Base-by-base conservation (phyloP, 345 rosid genomes). In the Moricandia moricandioides region DNA sequence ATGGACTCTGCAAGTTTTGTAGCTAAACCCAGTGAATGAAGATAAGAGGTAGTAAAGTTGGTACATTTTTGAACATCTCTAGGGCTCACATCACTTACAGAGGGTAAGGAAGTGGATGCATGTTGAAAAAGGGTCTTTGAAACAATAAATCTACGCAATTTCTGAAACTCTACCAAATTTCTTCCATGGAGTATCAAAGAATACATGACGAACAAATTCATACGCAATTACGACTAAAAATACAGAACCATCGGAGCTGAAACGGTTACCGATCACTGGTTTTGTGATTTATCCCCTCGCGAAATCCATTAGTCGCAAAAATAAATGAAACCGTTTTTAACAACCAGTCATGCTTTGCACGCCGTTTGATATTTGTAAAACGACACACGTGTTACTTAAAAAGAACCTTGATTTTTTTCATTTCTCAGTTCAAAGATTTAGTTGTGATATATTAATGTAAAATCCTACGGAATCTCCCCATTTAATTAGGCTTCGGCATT, bases 11-110 rank as follows among this genome's bases (percentile, higher is more conserved):
- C 81, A 8, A 67, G 11, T 0, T 77, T 73, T 0, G 49, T 24
- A 6, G 79, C 0, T 3, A 81, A 43, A 16, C 81, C 76, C 2
- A 79, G 39, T 7, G 84, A 81, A 17, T 27, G 34, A 77, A 63
- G 76, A 54, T 72, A 72, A 63, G 69, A 63, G 24, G 52, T 69
- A 0, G 76, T 63, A 58, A 77, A 67, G 0, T 30, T 65, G 10
- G 55, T 16, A 0, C 57, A 62, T 67, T 59, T 75, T 11, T 39
- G n/a, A 55, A 10, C 34, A 63, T 13, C 45, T 69, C 7, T 5
- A 43, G 7, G 34, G 17, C 12, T 18, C 37, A 24, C 8, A 18
- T 16, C 8, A 12, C 2, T 8, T 8, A 16, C 1, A 8, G 4
- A 16, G 24, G 57, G 8, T 27, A 52, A 52, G 57, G 14, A 1